Percentiles rank a stretch among this genome's conserved stretches.
Evolutionary conservation across 352 stramenopile genomes (phyloP).

Genomic region (Pythium sp.): DNA sequence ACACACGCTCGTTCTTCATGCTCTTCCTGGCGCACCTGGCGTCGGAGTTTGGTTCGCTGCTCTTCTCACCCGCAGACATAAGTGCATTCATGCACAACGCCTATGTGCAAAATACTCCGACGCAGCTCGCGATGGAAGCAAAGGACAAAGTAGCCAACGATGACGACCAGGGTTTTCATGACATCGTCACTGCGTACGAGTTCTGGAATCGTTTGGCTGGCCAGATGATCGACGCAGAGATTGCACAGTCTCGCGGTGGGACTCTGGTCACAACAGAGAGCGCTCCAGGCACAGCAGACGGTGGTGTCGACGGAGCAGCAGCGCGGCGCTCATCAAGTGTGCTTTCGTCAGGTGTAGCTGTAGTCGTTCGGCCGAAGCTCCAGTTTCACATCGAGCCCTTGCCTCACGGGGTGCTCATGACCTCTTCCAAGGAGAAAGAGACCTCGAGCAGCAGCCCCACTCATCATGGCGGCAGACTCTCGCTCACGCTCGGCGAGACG

Average conservation of each 20-base stretch:
- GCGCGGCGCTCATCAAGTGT: not conserved
- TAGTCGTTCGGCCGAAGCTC: constrained; percentile 31
- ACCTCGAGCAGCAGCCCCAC: not conserved
- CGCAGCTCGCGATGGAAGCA: not conserved
- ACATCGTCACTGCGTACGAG: constrained; percentile 36
- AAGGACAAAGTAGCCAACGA: not conserved
- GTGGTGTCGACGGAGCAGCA: not conserved
- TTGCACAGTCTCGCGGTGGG: constrained; percentile 34
- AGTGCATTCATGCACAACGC: constrained; percentile 53
- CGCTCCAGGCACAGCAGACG: not conserved
- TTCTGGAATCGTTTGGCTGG: constrained; percentile 42
- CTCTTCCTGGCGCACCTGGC: constrained; percentile 47
- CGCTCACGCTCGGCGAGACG: constrained; percentile 31
- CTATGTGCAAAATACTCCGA: constrained; percentile 19
- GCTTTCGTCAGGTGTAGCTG: not conserved
- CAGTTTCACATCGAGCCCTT: constrained; percentile 43
- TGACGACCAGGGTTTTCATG: constrained; percentile 20
- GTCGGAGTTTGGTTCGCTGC: constrained; percentile 47
- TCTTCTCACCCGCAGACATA: constrained; percentile 66
- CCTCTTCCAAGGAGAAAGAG: constrained; percentile 10
- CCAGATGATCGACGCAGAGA: constrained; percentile 38
- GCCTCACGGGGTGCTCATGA: constrained; percentile 34
- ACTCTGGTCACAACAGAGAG: not conserved
- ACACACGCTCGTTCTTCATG: constrained; percentile 35
- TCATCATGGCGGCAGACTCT: not conserved